phyloP scores from a whole-genome alignment of 228 moss, liverwort and hornwort species.

The Sphagnum magellanicum region DNA sequence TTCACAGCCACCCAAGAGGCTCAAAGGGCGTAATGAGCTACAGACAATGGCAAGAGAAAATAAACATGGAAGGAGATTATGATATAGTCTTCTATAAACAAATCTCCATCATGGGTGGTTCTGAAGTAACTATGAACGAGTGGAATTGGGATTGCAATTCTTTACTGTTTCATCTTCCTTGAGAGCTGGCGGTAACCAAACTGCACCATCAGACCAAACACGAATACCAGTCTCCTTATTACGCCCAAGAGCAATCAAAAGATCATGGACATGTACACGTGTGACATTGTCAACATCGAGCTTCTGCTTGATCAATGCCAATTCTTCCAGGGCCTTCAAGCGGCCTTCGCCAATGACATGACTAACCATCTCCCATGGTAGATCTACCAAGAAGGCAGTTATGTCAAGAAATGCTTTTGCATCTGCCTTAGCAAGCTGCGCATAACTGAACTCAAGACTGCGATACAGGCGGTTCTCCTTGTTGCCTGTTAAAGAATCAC shows the following conservation, averaged over 20 bases:
- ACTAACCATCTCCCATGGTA: constrained; percentile 54
- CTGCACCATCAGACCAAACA: constrained; percentile 30
- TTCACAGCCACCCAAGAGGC: no score
- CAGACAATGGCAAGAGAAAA: no score
- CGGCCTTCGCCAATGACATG: constrained; percentile 46
- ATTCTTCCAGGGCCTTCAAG: constrained; percentile 47
- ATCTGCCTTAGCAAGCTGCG: constrained; percentile 21
- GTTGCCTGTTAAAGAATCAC: constrained; percentile 39
- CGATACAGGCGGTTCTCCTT: constrained; percentile 51
- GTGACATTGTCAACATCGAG: constrained; percentile 32
- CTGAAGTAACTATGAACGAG: no score
- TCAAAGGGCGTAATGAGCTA: no score
- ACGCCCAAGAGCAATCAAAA: constrained; percentile 53
- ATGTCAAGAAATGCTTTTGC: constrained; percentile 55
- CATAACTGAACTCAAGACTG: constrained; percentile 57
- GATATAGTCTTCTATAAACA: no score
- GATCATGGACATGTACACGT: constrained; percentile 63
- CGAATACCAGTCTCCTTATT: constrained; percentile 39
- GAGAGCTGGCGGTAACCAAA: constrained; percentile 25
- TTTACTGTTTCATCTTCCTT: constrained; percentile 29
- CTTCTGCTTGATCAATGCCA: constrained; percentile 55
- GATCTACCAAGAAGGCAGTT: constrained; percentile 42
- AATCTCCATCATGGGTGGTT: no score
- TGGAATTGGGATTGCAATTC: not conserved
- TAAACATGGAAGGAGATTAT: no score